Conservation (phyloP, 2,329 filamentous ascomycete genomes). For the Cyphellophora attinorum region DNA sequence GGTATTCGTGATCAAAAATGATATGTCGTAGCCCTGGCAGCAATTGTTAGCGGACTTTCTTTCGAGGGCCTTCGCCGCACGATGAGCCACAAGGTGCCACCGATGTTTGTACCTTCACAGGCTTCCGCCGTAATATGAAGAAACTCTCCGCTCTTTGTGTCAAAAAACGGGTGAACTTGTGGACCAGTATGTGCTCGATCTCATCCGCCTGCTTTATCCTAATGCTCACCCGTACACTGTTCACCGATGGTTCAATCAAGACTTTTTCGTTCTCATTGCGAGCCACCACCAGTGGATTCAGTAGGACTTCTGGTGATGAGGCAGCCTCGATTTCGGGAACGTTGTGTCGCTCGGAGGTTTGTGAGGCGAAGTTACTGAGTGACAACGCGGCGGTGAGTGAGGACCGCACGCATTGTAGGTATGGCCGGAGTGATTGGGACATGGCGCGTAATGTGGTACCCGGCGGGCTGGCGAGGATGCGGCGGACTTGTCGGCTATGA, state of each 20-base stretch:
- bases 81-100: not conserved
- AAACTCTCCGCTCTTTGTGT: constrained; percentile 94
- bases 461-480: no score
- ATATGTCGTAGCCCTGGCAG: constrained; percentile 85
- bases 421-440: constrained; percentile 96
- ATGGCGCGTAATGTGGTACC: no score
- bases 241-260: constrained; percentile 90
- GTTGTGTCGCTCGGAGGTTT: constrained; percentile 93
- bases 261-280: constrained; percentile 97
- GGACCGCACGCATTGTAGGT: constrained; percentile 90
- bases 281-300: constrained; percentile 82
- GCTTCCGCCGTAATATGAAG: constrained; percentile 90
- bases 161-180: constrained; percentile 96
- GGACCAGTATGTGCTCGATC: constrained; percentile 94
- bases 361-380: constrained; percentile 93
- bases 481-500: no score
- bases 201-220: constrained; percentile 99
- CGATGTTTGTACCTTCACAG: constrained; percentile 61
- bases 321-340: constrained; percentile 93
- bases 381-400: constrained; percentile 89
- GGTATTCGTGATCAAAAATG: constrained; percentile 96
- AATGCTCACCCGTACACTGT: constrained; percentile 94
- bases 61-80: not conserved
- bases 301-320: constrained; percentile 83
- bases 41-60: not conserved